phyloP scores from a whole-genome alignment of 352 stramenopile species.

The Thalassiosira livingstoniorum region DNA sequence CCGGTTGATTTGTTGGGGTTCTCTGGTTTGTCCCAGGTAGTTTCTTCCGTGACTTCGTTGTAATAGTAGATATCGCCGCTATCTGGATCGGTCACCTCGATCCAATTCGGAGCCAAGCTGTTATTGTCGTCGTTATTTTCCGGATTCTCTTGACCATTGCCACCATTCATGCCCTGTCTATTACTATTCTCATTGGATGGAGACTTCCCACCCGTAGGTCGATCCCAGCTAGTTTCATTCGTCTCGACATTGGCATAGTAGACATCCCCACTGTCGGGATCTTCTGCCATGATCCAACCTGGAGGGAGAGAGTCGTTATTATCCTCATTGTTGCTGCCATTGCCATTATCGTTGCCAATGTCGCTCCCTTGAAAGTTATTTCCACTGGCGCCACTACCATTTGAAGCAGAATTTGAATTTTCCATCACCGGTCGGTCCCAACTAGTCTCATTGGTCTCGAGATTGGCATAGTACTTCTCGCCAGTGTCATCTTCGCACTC shows the following conservation, averaged over 20 bases:
- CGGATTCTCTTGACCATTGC: no score
- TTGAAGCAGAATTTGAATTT: background rate
- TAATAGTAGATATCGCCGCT: slow-evolving; percentile 87
- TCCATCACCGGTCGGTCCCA: slow-evolving; percentile 47
- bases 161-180: no score
- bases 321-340: background rate
- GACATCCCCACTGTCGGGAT: background rate
- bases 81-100: slow-evolving; percentile 32
- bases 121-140: slow-evolving; percentile 21
- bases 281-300: slow-evolving; percentile 20
- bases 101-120: slow-evolving; percentile 27
- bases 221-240: background rate
- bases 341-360: slow-evolving; percentile 19
- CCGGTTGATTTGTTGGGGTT: slow-evolving; percentile 10
- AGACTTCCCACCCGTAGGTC: background rate
- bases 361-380: no score
- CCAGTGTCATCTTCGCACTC: slow-evolving; percentile 38
- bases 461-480: slow-evolving; percentile 56
- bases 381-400: no score
- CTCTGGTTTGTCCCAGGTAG: slow-evolving; percentile 88
- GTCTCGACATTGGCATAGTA: background rate
- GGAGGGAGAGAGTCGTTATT: slow-evolving; percentile 10
- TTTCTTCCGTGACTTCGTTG: slow-evolving; percentile 86
- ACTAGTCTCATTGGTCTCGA: slow-evolving; percentile 16
- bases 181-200: slow-evolving; percentile 8